Conservation (phyloP, 1,139 yeast genomes). For the Kurtzmaniella quercitrusa region DNA sequence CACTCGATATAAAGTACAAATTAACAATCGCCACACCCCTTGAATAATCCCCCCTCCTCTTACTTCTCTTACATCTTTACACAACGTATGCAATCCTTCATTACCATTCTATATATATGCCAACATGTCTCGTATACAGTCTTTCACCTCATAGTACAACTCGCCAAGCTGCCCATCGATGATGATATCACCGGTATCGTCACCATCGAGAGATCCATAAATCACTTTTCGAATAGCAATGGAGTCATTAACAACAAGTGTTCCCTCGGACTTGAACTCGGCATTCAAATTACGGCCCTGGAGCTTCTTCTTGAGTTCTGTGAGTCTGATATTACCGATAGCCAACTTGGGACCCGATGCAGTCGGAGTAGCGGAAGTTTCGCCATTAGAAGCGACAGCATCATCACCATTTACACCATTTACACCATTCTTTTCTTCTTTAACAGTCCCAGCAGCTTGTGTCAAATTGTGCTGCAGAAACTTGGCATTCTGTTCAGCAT, state of each 20-base stretch:
- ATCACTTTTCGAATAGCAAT: conserved; percentile 73
- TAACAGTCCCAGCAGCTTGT: conserved; percentile 3
- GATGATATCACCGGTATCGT: conserved; percentile 71
- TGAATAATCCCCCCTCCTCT: background rate
- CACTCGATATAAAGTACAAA: background rate
- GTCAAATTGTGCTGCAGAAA: conserved; percentile 3
- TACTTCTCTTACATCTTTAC: background rate
- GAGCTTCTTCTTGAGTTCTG: conserved; percentile 70
- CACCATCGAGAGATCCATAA: conserved; percentile 33
- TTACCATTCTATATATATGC: conserved; percentile 53
- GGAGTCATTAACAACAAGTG: conserved; percentile 75
- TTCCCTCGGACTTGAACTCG: conserved; percentile 91
- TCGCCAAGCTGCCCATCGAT: conserved; percentile 80
- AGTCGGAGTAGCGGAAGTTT: conserved; percentile 9
- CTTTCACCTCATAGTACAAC: conserved; percentile 76
- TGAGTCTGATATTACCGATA: conserved; percentile 84
- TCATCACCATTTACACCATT: background rate
- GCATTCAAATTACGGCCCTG: conserved; percentile 61
- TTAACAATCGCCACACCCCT: background rate
- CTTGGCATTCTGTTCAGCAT: background rate
- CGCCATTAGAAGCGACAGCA: background rate
- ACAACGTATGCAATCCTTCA: background rate
- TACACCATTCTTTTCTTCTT: background rate
- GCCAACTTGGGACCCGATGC: conserved; percentile 45
- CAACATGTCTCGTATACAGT: conserved; percentile 69